Evolutionary conservation across 139 green algal genomes (phyloP).

Genomic region (Medakamo hakoo): DNA sequence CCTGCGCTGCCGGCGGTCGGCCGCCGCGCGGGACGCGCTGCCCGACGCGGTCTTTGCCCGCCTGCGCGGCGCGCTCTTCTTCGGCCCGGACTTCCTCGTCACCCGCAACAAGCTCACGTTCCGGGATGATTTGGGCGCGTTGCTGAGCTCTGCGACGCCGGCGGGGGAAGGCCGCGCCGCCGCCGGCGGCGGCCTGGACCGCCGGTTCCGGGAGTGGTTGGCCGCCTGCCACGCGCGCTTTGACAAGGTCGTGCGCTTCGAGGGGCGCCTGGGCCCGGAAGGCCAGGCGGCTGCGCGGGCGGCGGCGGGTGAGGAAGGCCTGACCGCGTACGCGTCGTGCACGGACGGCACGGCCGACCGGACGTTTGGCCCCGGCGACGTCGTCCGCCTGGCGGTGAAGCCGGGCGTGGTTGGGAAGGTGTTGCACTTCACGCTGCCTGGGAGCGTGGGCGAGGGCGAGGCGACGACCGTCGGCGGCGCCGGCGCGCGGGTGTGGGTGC

Average conservation of each 20-base stretch:
- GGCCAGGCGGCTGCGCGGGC: not conserved
- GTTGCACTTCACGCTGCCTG: slow-evolving; percentile 32
- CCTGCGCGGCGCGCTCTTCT: slow-evolving; percentile 56
- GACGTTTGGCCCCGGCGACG: slow-evolving; percentile 25
- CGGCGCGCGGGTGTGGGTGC: slow-evolving; percentile 29
- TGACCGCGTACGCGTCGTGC: slow-evolving; percentile 43
- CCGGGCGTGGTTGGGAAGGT: slow-evolving; percentile 31
- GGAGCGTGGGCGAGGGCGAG: slow-evolving; percentile 27
- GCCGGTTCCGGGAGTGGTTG: slow-evolving; percentile 48
- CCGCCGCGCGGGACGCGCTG: slow-evolving; percentile 30
- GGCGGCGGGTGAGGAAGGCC: slow-evolving; percentile 21
- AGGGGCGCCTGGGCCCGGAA: not conserved
- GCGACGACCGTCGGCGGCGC: slow-evolving; percentile 27
- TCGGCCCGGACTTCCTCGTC: slow-evolving; percentile 50
- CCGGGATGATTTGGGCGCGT: slow-evolving; percentile 44
- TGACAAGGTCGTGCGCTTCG: slow-evolving; percentile 46
- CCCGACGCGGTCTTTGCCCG: slow-evolving; percentile 55
- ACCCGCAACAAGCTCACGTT: slow-evolving; percentile 64
- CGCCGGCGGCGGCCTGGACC: slow-evolving; percentile 33
- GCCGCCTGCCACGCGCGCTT: slow-evolving; percentile 39
- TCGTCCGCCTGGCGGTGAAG: slow-evolving; percentile 40
- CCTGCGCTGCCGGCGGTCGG: slow-evolving; percentile 28
- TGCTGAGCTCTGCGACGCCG: no score
- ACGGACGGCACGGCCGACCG: slow-evolving; percentile 17
- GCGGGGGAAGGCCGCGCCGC: no score